Conservation (phyloP, 768 basidiomycete genomes). For the Collybiopsis confluens region DNA sequence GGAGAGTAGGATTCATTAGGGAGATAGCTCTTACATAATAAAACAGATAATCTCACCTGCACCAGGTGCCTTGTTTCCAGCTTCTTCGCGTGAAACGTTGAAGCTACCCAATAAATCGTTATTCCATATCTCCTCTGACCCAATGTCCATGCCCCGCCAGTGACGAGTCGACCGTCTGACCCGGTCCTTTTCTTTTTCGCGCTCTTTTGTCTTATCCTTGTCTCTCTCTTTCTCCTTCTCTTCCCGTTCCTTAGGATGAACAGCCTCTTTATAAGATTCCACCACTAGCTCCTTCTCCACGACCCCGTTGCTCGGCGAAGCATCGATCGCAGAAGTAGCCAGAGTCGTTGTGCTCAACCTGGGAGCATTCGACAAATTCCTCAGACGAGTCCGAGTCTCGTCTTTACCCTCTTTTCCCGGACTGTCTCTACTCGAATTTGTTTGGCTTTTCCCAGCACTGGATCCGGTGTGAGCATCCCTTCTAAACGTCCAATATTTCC, state of each 20-base stretch:
- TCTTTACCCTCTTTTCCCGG: background rate
- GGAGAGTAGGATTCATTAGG: slow-evolving; percentile 1
- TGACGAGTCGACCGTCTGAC: slow-evolving; percentile 13
- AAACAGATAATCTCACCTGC: slow-evolving; percentile 32
- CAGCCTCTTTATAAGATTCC: background rate
- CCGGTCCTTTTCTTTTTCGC: slow-evolving; percentile 5
- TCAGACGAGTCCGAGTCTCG: slow-evolving; percentile 21
- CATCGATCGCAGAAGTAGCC: background rate
- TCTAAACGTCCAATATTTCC: slow-evolving; percentile 56
- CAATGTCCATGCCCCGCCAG: slow-evolving; percentile 48
- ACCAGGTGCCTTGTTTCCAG: slow-evolving; percentile 13
- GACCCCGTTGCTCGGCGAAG: too few species aligned
- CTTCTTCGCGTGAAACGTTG: slow-evolving; percentile 49
- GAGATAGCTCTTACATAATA: too few species aligned
- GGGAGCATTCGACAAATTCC: slow-evolving; percentile 1
- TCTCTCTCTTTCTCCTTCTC: slow-evolving; percentile 10
- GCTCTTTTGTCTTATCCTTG: slow-evolving; percentile 12
- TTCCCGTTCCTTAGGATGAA: background rate
- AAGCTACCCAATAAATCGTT: slow-evolving; percentile 61
- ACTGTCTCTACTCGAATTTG: background rate
- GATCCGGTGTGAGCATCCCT: slow-evolving; percentile 42
- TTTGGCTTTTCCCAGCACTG: background rate
- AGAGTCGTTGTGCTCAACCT: slow-evolving; percentile 1
- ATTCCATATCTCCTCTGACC: slow-evolving; percentile 63
- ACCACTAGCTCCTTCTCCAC: background rate